Evolutionary conservation across 1,139 yeast genomes (phyloP).

Genomic region (Hansenula sp.): DNA sequence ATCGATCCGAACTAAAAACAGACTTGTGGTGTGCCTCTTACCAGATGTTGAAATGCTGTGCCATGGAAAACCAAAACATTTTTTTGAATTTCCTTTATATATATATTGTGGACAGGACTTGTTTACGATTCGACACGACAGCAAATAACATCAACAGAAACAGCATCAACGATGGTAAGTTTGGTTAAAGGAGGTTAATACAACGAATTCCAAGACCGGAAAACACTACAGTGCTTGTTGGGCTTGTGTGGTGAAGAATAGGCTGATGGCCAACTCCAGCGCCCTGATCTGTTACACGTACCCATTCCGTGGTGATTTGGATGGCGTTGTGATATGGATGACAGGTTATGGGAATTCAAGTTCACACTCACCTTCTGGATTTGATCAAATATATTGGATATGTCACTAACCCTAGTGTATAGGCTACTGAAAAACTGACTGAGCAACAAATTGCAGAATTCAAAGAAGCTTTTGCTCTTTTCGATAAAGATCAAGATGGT

Average conservation of each 20-base stretch:
- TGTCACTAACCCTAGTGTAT: conserved; percentile 7
- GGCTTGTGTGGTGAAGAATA: too few relatives aligned
- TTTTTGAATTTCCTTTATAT: background rate
- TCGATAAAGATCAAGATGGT: conserved; percentile 96
- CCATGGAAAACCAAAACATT: background rate
- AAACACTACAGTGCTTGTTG: background rate
- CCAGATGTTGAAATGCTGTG: background rate
- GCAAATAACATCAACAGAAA: background rate
- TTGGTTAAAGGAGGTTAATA: too few relatives aligned
- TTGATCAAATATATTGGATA: too few relatives aligned
- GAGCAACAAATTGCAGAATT: conserved; percentile 96
- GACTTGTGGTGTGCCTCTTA: too few relatives aligned
- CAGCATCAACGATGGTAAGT: background rate
- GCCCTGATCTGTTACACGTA: background rate
- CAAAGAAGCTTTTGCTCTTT: conserved; percentile 94
- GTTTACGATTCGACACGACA: conserved; percentile 1
- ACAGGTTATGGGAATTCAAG: background rate
- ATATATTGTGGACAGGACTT: background rate
- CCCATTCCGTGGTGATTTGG: background rate
- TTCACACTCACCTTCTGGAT: too few relatives aligned
- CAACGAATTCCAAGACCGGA: too few relatives aligned
- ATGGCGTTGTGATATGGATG: background rate
- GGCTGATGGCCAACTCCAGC: too few relatives aligned
- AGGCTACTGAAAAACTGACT: conserved; percentile 70
- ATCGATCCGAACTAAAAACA: too few relatives aligned